A percentile compares a stretch with the other conserved stretches of the same genome.
Conservation (phyloP, 225 moss, liverwort and hornwort species). For the Pseudisothecium myosuroides region DNA sequence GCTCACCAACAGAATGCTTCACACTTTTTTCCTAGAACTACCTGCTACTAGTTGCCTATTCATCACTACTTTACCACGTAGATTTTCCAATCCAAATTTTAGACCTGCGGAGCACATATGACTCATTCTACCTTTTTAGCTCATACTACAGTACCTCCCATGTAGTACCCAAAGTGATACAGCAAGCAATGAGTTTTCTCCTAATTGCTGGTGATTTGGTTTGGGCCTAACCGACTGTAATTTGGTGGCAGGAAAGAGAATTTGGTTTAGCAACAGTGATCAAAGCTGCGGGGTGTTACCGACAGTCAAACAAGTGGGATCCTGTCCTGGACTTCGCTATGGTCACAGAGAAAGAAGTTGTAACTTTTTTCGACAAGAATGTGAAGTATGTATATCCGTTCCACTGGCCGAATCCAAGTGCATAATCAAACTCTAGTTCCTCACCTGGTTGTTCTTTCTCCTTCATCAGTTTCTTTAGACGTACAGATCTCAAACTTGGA, state of each 20-base stretch:
- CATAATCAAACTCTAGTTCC: background rate
- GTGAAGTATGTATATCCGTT: constrained; percentile 19
- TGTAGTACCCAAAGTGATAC: background rate
- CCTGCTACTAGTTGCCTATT: background rate
- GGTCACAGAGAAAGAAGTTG: constrained; percentile 50
- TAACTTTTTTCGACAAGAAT: constrained; percentile 13
- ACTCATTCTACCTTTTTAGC: background rate
- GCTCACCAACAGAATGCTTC: background rate
- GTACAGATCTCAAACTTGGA: background rate
- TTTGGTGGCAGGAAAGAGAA: constrained; percentile 40
- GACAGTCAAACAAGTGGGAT: constrained; percentile 38
- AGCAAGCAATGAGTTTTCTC: background rate
- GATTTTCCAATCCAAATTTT: background rate
- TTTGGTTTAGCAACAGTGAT: constrained; percentile 56
- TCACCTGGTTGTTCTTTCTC: background rate
- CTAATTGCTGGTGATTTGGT: too few relatives aligned
- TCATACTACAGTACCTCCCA: background rate
- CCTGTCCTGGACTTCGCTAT: constrained; percentile 38
- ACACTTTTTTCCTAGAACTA: background rate
- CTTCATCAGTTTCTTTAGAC: background rate
- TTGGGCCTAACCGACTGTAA: background rate
- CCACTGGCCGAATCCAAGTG: background rate
- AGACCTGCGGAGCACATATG: background rate
- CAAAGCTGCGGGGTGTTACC: constrained; percentile 55
- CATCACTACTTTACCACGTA: background rate